Evolutionary conservation across 2,329 filamentous ascomycete genomes (phyloP), one percentile per base, ranked within the genome.

Genomic region (Alternaria angustiovoidea): DNA sequence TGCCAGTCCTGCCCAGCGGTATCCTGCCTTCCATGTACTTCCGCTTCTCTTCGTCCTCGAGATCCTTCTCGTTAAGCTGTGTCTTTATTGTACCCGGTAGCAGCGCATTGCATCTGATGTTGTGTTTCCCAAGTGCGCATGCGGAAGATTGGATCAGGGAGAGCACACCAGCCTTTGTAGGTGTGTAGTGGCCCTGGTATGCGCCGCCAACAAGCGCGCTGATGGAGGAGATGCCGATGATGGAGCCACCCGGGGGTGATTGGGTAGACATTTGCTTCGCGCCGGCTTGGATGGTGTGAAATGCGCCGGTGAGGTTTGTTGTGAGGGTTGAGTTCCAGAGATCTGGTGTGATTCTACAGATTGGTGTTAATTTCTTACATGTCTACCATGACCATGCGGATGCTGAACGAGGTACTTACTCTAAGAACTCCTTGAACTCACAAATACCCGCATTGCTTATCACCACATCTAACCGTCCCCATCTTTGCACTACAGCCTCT

Each of bases 391-490:
- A 8, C 12, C 12, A n/a, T 9, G 36, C 26, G 8, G 18, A 28
- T 48, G 22, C 34, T 51, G 18, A 12, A 30, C n/a, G 9, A 11
- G 39, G 11, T 9, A 75, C 82, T 66, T 70, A 89, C 86, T 90
- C 88, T 24, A 97, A 80, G 74, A 97, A 96, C 67, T 96, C 91
- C 59, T 90, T 89, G 79, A 97, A 97, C 65, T 91, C 86, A 83
- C 93, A 97, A 60, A 97, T 86, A 7, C 93, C 93, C 4, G 93
- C 93, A 81, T 97, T 97, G 77, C 89, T 92, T 28, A 97, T 91
- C 78, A 94, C 94, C 7, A 96, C 83, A 78, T 85, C 81, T 39
- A 85, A 58, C 38, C 81, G 75, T 14, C 84, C 83, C 75, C 88
- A 90, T 59, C 81, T 79, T 59, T 85, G 77, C 1, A 94, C 89